These are phyloP conservation scores for Phytophthora podocarpi DNA, from an alignment of 352 stramenopile species.

Conservation along the genomic window DNA sequence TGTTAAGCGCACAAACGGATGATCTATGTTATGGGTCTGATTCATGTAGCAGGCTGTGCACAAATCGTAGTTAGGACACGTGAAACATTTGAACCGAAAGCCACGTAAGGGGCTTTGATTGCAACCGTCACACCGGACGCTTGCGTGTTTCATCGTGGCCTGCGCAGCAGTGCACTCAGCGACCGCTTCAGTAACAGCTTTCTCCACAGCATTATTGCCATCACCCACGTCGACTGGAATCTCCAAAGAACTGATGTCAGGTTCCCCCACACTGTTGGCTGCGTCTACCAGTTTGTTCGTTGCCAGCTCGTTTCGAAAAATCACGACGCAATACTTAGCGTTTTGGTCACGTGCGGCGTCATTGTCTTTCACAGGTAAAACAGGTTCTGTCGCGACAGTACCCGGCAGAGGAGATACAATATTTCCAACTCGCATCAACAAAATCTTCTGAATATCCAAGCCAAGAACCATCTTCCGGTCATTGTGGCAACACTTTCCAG, in stretches of 20 bases:
- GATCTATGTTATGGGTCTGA: conserved; percentile 64
- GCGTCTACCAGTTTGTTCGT: conserved; percentile 52
- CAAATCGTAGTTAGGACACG: conserved; percentile 79
- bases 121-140: conserved; percentile 81
- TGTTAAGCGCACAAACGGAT: conserved; percentile 68
- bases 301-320: conserved; percentile 56
- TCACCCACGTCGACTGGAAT: conserved; percentile 30
- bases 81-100: conserved; percentile 81
- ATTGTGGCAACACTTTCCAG: no score
- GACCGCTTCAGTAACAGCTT: conserved; percentile 28
- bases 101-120: conserved; percentile 70
- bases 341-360: background rate
- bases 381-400: background rate
- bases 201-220: conserved; percentile 28
- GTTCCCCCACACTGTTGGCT: conserved; percentile 40
- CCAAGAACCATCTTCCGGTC: conserved; percentile 23
- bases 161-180: conserved; percentile 30
- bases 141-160: conserved; percentile 53
- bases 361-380: no score
- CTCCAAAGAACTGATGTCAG: conserved; percentile 44
- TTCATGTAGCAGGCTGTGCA: conserved; percentile 70
- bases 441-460: conserved; percentile 33
- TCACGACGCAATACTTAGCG: conserved; percentile 45
- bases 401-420: conserved; percentile 31
- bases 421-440: conserved; percentile 39